phyloP scores from a whole-genome alignment of 78 protist species.

The Neovahlkampfia damariscottae region DNA sequence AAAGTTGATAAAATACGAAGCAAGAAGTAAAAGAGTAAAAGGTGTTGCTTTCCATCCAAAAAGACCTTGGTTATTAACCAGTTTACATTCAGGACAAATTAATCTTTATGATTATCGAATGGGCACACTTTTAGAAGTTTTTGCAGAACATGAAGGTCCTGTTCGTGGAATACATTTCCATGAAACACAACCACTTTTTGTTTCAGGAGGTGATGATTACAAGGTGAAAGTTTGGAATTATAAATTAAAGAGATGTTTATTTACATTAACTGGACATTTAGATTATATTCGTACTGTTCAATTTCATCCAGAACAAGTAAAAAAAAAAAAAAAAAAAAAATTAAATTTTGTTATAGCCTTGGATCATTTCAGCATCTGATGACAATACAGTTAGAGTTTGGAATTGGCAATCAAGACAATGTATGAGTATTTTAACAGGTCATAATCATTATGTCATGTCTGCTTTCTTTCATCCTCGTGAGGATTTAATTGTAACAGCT shows the following conservation, averaged over 20 bases:
- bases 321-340: too few relatives aligned
- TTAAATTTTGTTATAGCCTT: too few relatives aligned
- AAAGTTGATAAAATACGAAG: constrained; percentile 63
- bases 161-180: constrained; percentile 97
- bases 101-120: constrained; percentile 96
- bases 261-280: constrained; percentile 87
- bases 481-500: constrained; percentile 83
- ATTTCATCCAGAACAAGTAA: constrained; percentile 61
- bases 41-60: constrained; percentile 94
- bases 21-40: constrained; percentile 63
- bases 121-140: constrained; percentile 84
- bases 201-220: constrained; percentile 98
- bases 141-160: constrained; percentile 99
- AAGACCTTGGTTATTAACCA: constrained; percentile 92
- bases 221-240: constrained; percentile 97
- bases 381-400: constrained; percentile 96
- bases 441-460: constrained; percentile 99
- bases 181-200: constrained; percentile 91
- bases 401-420: constrained; percentile 95
- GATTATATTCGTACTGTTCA: constrained; percentile 96
- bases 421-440: constrained; percentile 89
- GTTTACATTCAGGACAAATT: constrained; percentile 88
- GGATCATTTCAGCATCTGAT: constrained; percentile 92
- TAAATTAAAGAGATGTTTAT: constrained; percentile 89
- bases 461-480: constrained; percentile 89